Evolutionary conservation across 1,284 basidiomycete species (phyloP).

Genomic region (Pascua sp.): DNA sequence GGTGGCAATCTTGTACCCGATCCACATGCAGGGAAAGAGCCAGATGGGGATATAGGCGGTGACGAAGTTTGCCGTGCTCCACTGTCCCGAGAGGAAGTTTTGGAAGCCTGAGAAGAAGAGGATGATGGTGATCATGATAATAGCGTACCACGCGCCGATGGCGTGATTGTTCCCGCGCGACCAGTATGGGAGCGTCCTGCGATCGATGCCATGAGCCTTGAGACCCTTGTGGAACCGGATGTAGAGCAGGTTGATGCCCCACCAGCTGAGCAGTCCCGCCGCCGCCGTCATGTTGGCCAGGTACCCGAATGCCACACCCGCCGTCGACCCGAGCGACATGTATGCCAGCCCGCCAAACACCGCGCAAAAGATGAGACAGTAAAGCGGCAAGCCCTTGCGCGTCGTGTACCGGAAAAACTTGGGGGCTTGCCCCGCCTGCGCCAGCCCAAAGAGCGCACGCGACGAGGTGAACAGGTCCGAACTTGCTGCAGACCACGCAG

Average conservation of each 20-base stretch:
- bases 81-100: slow-evolving; percentile 7
- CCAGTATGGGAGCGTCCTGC: slow-evolving; percentile 15
- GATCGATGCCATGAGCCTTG: slow-evolving; percentile 27
- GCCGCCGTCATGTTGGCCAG: slow-evolving; percentile 14
- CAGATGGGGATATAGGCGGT: no score
- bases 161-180: neutral
- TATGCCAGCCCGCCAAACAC: slow-evolving; percentile 65
- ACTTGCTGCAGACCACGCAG: slow-evolving; percentile 80
- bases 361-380: slow-evolving; percentile 63
- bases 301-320: slow-evolving; percentile 13
- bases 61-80: no score
- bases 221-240: slow-evolving; percentile 30
- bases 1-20: no score
- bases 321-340: slow-evolving; percentile 61
- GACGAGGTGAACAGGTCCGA: slow-evolving; percentile 78
- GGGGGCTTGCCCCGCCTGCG: slow-evolving; percentile 71
- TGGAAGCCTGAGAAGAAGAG: slow-evolving; percentile 22
- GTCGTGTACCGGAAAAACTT: slow-evolving; percentile 65
- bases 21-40: no score
- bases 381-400: slow-evolving; percentile 67
- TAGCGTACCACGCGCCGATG: neutral
- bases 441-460: slow-evolving; percentile 74
- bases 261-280: slow-evolving; percentile 21
- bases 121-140: slow-evolving; percentile 15
- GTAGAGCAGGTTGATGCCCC: slow-evolving; percentile 22